Evolutionary conservation across 192 early-diverging fungal genomes (phyloP).

Genomic region (Coemansia brasiliensis): DNA sequence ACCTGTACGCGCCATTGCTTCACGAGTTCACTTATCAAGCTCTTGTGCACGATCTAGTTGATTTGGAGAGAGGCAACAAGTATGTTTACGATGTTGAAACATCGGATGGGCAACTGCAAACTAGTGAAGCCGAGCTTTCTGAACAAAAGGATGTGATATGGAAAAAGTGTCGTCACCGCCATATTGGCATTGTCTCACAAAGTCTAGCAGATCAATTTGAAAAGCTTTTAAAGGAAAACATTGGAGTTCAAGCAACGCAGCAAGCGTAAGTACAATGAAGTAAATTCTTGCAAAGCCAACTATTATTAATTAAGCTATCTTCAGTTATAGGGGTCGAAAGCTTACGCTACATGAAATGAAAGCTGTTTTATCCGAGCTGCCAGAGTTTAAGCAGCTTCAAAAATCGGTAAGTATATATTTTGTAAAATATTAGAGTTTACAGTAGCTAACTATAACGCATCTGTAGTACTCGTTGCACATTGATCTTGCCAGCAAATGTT

Average conservation of each 20-base stretch:
- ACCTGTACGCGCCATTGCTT: constrained; percentile 83
- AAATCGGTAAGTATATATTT: constrained; percentile 31
- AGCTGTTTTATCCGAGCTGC: constrained; percentile 42
- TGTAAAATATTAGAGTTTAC: too few species aligned
- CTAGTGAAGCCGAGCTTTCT: constrained; percentile 30
- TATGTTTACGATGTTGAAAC: constrained; percentile 17
- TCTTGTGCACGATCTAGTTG: constrained; percentile 88
- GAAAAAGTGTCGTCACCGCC: constrained; percentile 48
- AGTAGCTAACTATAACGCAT: not conserved
- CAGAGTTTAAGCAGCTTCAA: constrained; percentile 52
- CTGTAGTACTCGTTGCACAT: constrained; percentile 55
- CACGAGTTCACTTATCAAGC: constrained; percentile 99
- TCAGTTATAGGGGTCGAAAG: constrained; percentile 26
- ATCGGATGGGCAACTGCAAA: constrained; percentile 11
- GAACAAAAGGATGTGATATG: constrained; percentile 53
- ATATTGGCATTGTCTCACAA: constrained; percentile 45
- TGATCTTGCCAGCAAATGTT: constrained; percentile 50
- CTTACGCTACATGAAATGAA: constrained; percentile 41
- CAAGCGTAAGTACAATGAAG: constrained; percentile 19
- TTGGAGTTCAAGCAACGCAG: constrained; percentile 22
- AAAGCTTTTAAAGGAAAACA: constrained; percentile 28
- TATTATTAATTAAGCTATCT: too few species aligned
- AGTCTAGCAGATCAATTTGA: constrained; percentile 33
- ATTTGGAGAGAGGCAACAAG: constrained; percentile 35
- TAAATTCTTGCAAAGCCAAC: too few species aligned